Percentiles rank a stretch among this genome's conserved stretches.
These are phyloP conservation scores for Speleostelium caveatum DNA, from an alignment of 78 protist genomes.

Conservation along the genomic window DNA sequence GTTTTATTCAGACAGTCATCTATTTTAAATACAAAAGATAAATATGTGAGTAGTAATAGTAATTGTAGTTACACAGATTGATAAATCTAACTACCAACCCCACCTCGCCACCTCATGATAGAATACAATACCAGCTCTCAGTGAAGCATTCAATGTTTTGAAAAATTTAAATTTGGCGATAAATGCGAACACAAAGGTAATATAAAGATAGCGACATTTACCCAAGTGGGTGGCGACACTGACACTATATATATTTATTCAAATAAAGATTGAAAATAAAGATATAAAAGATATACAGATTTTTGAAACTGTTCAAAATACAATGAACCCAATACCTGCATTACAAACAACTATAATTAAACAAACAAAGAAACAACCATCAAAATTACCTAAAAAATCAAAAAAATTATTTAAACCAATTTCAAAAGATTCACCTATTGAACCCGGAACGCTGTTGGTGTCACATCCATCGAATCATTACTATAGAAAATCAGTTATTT, in stretches of 20 bases:
- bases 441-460: conserved; percentile 41
- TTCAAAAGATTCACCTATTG: too few species aligned
- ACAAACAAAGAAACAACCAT: background rate
- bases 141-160: conserved; percentile 40
- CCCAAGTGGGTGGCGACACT: too few species aligned
- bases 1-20: conserved; percentile 2
- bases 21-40: background rate
- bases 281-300: too few species aligned
- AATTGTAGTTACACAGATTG: too few species aligned
- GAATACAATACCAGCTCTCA: background rate
- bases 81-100: background rate
- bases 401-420: too few species aligned
- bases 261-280: too few species aligned
- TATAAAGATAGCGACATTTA: background rate
- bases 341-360: background rate
- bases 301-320: background rate
- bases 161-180: conserved; percentile 48
- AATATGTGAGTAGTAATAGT: background rate
- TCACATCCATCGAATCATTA: conserved; percentile 37
- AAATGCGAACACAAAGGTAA: background rate
- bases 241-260: too few species aligned
- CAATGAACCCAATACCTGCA: background rate
- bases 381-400: background rate
- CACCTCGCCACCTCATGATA: background rate
- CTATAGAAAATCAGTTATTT: conserved; percentile 9